Base-by-base conservation (phyloP, 2,329 filamentous ascomycete genomes). In the Xylaria sp. region DNA sequence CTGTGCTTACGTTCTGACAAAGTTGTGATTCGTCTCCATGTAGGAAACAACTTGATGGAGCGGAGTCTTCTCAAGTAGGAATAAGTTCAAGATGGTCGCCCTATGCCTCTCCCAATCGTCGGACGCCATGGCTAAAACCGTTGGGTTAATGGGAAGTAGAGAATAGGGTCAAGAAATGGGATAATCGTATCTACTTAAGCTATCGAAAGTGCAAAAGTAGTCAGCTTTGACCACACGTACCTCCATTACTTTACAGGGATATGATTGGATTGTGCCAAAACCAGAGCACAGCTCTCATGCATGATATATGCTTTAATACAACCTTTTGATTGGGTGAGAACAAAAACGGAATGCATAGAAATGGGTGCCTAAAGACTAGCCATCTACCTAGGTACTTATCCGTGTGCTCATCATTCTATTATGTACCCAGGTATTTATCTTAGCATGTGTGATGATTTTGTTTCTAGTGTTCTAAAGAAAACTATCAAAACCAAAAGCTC, bases 91-190 rank as follows among this genome's bases (percentile, higher is more conserved):
- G 54, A 62, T 62, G 13, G 4, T 44, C 17, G 40, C 54, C 29
- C 51, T 62, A n/a, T 54, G 17, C 21, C 43, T 47, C 10, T 58
- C 54, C 60, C 60, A 62, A 4, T 62, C 48, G 5, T 44, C 21
- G 3, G 60, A 54, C 17, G 54, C 17, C 60, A 62, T 62, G 4
- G 17, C n/a, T 40, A 3, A 40, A 1, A 31, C 10, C 38, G 10
- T n/a, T n/a, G 35, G 25, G 29, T 17, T 27, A 23, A 21, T 4
- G 21, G 17, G 19, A 25, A 37, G 27, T 13, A 35, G 19, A 17
- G 3, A 17, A 11, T 27, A 6, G 15, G 17, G 11, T 13, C 13
- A 1, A 23, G 29, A 33, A 17, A 35, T 35, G 29, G 44, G 31
- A 35, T 13, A 35, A 13, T 35, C 31, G 31, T 35, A 35, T 13